Evolutionary conservation across 495 filamentous ascomycete genomes (phyloP), one percentile per base, ranked within the genome.

Genomic region (Lophiotrema nucula): DNA sequence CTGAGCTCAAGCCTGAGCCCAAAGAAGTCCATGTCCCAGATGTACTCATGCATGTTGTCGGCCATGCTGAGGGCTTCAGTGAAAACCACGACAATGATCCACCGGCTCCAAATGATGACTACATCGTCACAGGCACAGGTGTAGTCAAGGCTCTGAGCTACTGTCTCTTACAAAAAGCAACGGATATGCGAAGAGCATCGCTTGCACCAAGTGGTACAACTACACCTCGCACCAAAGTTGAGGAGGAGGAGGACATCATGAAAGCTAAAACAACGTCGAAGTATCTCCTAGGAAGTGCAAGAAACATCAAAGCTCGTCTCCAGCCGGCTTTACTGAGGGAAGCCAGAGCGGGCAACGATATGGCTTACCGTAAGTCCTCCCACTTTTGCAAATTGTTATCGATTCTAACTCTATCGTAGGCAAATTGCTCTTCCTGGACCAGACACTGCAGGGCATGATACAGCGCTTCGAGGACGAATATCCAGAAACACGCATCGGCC

Each of bases 391-490:
- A 27, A 27, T 31, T 16, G 11, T 11, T 42, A 38, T 4, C 18
- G 24, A 16, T 24, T 19, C 57, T 65, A 52, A 65, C 37, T 47
- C 18, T 18, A 53, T 16, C 15, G 10, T 11, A 91, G 87, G 84
- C 38, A 88, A 88, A 56, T 83, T 98, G 22, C 80, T 89, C 44
- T 96, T 96, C 79, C 81, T 98, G 25, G 92, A 96, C 65, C 78
- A 87, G 47, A 97, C 93, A 1, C 81, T 98, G 5, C 81, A 88
- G 58, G 83, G 83, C 59, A 96, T 98, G 75, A 96, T 97, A 67
- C 82, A 88, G 66, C 88, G 93, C 18, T 98, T 98, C 60, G 93
- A 97, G 68, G 85, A 92, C 65, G 92, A 96, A 72, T 98, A 90
- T 66, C 93, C 93, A 11, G 93, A 97, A 67, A 92, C 87, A 1